These are phyloP conservation scores for Vanderwaltozyma tropicalis DNA, from an alignment of 805 yeast species.

Conservation along the genomic window DNA sequence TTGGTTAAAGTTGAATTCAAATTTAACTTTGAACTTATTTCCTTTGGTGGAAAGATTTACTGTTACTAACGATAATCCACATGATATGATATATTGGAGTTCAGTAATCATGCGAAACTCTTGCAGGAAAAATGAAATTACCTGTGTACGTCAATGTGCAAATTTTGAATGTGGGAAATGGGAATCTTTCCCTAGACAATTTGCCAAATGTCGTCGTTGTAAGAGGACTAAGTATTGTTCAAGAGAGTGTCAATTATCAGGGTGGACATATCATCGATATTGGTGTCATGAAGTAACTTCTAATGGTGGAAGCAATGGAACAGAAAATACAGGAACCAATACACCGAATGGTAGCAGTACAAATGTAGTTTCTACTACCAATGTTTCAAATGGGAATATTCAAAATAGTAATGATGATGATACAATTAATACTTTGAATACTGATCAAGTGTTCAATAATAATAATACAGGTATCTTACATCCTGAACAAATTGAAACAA, in stretches of 20 bases:
- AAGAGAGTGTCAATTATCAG: constrained; percentile 78
- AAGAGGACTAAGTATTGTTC: constrained; percentile 93
- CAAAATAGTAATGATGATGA: not conserved
- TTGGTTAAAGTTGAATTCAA: constrained; percentile 6
- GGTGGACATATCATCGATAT: constrained; percentile 88
- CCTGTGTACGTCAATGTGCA: constrained; percentile 92
- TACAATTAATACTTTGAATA: not conserved
- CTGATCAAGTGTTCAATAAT: too few species aligned
- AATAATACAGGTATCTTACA: too few species aligned
- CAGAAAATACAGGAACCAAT: not conserved
- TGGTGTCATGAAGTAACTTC: constrained; percentile 65
- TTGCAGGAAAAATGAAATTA: constrained; percentile 77
- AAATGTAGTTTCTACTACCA: too few species aligned
- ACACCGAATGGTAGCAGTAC: not conserved
- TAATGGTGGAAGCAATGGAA: not conserved
- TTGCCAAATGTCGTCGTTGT: constrained; percentile 90
- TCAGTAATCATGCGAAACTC: constrained; percentile 96
- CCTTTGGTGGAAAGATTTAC: constrained; percentile 91
- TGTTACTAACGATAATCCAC: constrained; percentile 47
- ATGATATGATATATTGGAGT: constrained; percentile 90
- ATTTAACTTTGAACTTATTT: constrained; percentile 48
- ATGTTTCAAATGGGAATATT: not conserved
- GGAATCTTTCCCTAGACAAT: constrained; percentile 85
- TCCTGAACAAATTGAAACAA: too few species aligned
- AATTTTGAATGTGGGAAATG: constrained; percentile 86